phyloP scores from a whole-genome alignment of 202 grass and related monocot genomes.

The Setaria viridis region DNA sequence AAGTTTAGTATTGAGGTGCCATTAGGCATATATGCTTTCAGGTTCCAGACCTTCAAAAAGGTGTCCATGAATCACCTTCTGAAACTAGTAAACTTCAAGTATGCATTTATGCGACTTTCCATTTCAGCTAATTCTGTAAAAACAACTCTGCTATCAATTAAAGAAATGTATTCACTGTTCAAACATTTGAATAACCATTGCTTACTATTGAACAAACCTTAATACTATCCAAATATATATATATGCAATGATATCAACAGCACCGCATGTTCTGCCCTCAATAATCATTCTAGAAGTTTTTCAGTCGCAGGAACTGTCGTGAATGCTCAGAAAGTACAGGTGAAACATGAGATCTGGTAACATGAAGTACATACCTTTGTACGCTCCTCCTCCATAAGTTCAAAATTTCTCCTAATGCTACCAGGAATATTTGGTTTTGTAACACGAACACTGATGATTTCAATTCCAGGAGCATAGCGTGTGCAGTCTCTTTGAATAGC shows the following conservation, averaged over 20 bases:
- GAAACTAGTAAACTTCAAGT: conserved; percentile 14
- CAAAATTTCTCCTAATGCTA: conserved; percentile 93
- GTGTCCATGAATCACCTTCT: conserved; percentile 25
- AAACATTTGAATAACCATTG: conserved; percentile 11
- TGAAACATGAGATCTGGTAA: conserved; percentile 27
- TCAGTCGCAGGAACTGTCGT: conserved; percentile 1
- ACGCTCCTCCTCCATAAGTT: conserved; percentile 99
- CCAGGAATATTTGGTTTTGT: conserved; percentile 94
- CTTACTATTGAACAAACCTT: conserved; percentile 11
- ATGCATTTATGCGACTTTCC: background rate
- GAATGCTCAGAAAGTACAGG: background rate
- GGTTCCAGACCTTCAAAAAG: background rate
- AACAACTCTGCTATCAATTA: background rate
- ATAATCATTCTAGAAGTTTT: background rate
- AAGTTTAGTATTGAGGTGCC: conserved; percentile 25
- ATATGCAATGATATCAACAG: conserved; percentile 13
- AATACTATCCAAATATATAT: background rate
- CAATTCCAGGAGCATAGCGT: conserved; percentile 95
- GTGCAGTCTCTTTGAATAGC: conserved; percentile 96
- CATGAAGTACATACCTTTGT: conserved; percentile 77
- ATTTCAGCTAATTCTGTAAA: conserved; percentile 36
- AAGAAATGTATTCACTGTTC: background rate
- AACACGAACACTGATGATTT: conserved; percentile 95
- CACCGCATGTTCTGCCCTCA: background rate
- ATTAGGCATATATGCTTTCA: background rate